Conservation (phyloP, 2,329 filamentous ascomycete genomes). For the Calonectria hawksworthii region DNA sequence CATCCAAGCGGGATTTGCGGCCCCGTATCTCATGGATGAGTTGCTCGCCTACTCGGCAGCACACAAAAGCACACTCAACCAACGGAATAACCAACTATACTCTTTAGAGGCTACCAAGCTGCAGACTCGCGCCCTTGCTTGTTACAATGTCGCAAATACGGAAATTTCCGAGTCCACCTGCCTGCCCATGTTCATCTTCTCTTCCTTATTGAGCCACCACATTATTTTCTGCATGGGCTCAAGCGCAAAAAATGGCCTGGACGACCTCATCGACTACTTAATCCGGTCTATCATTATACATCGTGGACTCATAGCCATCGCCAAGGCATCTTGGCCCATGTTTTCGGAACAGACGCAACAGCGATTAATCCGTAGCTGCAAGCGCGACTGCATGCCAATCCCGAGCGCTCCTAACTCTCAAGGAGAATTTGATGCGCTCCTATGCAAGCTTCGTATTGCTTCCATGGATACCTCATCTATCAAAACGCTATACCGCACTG, state of each 20-base stretch:
- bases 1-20: not conserved
- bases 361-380: not conserved
- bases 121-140: not conserved
- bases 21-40: not conserved
- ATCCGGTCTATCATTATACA: not conserved
- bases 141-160: not conserved
- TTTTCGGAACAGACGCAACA: not conserved
- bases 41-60: conserved; percentile 1
- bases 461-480: not conserved
- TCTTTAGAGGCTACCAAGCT: not conserved
- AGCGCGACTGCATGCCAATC: not conserved
- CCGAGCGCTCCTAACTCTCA: not conserved
- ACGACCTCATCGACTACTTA: not conserved
- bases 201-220: not conserved
- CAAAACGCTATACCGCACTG: not conserved
- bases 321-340: not conserved
- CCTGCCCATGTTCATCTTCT: conserved; percentile 1
- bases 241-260: not conserved
- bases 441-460: not conserved
- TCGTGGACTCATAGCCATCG: not conserved
- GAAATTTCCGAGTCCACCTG: not conserved
- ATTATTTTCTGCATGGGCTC: not conserved
- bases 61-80: not conserved
- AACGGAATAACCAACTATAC: not conserved
- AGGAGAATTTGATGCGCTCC: not conserved